Percentiles rank a stretch among this genome's conserved stretches.
phyloP scores from a whole-genome alignment of 768 basidiomycete species.

The Podaxis sp. region DNA sequence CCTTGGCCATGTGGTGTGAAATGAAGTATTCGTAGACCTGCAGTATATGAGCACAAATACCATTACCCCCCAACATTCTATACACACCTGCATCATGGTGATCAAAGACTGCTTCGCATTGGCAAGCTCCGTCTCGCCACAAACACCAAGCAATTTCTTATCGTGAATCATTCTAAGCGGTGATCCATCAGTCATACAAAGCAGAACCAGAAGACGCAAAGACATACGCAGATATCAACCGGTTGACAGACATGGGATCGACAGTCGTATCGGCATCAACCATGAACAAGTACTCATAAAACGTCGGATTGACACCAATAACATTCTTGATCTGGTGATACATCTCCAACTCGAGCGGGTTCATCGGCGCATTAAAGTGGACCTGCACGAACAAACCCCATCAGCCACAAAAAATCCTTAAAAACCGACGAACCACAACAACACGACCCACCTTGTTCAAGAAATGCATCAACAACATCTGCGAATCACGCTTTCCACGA shows the following conservation, averaged over 20 bases:
- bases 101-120: conserved; percentile 94
- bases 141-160: conserved; percentile 89
- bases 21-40: conserved; percentile 99
- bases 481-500: conserved; percentile 96
- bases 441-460: conserved; percentile 75
- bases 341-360: conserved; percentile 94
- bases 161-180: conserved; percentile 87
- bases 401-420: neutral
- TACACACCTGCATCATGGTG: conserved; percentile 90
- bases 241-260: conserved; percentile 81
- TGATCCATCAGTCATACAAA: conserved; percentile 3
- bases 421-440: conserved; percentile 5
- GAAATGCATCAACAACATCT: conserved; percentile 95
- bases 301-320: conserved; percentile 97
- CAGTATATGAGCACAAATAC: neutral
- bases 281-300: conserved; percentile 94
- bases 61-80: neutral
- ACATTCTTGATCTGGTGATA: conserved; percentile 99
- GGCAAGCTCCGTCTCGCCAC: conserved; percentile 90
- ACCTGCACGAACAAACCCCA: conserved; percentile 47
- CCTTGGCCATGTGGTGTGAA: conserved; percentile 98
- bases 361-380: conserved; percentile 96
- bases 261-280: conserved; percentile 96
- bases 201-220: neutral
- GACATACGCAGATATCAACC: conserved; percentile 88